Conservation (phyloP, 2,329 filamentous ascomycete species). For the Dichotomopilus funicola region DNA sequence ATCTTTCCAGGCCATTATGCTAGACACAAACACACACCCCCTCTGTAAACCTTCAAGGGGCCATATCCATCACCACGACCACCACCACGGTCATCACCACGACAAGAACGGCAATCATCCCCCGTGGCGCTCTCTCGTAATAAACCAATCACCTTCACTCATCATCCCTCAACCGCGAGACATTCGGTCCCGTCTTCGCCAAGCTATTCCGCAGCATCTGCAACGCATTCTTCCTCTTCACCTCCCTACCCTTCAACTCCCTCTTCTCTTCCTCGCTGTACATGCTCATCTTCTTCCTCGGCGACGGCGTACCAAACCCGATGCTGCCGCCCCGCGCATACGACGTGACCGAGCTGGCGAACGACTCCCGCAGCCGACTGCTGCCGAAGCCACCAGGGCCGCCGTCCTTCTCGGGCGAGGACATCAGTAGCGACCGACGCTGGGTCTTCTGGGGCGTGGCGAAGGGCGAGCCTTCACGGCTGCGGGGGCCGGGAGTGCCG, state of each 20-base stretch:
- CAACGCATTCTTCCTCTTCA: conserved; percentile 47
- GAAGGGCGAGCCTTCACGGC: conserved; percentile 37
- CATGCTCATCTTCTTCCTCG: conserved; percentile 56
- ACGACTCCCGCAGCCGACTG: conserved; percentile 28
- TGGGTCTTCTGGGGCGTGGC: conserved; percentile 37
- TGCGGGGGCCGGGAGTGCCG: conserved; percentile 21
- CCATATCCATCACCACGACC: no score
- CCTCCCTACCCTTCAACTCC: conserved; percentile 47
- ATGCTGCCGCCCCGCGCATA: conserved; percentile 18
- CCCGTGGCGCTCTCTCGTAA: background rate
- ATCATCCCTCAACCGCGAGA: conserved; percentile 35
- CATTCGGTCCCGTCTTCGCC: conserved; percentile 43
- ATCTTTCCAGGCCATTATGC: no score
- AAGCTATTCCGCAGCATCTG: conserved; percentile 45
- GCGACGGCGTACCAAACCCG: conserved; percentile 23
- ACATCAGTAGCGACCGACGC: conserved; percentile 29
- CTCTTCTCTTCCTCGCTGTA: conserved; percentile 55
- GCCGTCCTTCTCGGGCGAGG: conserved; percentile 27
- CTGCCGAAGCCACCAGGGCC: conserved; percentile 18
- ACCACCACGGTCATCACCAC: no score
- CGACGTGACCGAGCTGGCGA: conserved; percentile 38
- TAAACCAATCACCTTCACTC: conserved; percentile 11
- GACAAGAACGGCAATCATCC: background rate
- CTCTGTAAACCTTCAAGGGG: no score
- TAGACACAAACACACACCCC: no score